phyloP scores from a whole-genome alignment of 345 rosid genomes.

The Populus davidiana region DNA sequence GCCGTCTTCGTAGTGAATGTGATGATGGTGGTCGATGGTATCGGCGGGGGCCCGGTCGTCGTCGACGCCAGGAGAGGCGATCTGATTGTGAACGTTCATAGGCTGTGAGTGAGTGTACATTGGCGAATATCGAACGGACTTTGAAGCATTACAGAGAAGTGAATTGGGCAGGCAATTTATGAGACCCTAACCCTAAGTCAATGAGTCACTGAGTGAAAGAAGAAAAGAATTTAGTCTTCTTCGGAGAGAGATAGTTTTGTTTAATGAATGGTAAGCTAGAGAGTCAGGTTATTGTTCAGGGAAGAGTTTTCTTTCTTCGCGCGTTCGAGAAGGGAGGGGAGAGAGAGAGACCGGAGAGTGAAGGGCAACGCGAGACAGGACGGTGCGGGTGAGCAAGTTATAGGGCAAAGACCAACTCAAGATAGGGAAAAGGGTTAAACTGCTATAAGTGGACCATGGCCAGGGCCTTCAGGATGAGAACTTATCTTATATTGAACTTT shows the following conservation, averaged over 20 bases:
- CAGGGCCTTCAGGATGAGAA: neutral
- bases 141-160: conserved; percentile 34
- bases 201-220: neutral
- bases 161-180: neutral
- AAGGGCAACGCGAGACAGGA: conserved; percentile 3
- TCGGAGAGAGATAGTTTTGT: neutral
- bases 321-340: neutral
- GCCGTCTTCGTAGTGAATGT: conserved; percentile 39
- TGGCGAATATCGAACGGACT: conserved; percentile 17
- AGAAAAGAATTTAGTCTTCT: neutral
- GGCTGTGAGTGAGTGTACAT: conserved; percentile 65
- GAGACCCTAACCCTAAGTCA: conserved; percentile 25
- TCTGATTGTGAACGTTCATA: conserved; percentile 47
- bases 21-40: conserved; percentile 39
- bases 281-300: neutral
- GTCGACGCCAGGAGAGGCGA: conserved; percentile 33
- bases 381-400: neutral
- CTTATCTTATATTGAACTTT: neutral
- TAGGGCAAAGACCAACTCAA: neutral
- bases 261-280: neutral
- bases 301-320: neutral
- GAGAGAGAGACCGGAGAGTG: conserved; percentile 5
- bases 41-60: conserved; percentile 39
- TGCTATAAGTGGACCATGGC: neutral
- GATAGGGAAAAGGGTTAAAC: neutral